Evolutionary conservation across 225 moss, liverwort and hornwort species (phyloP), one percentile per base, ranked within the genome.

Genomic region (Pseudoscleropodium purum): DNA sequence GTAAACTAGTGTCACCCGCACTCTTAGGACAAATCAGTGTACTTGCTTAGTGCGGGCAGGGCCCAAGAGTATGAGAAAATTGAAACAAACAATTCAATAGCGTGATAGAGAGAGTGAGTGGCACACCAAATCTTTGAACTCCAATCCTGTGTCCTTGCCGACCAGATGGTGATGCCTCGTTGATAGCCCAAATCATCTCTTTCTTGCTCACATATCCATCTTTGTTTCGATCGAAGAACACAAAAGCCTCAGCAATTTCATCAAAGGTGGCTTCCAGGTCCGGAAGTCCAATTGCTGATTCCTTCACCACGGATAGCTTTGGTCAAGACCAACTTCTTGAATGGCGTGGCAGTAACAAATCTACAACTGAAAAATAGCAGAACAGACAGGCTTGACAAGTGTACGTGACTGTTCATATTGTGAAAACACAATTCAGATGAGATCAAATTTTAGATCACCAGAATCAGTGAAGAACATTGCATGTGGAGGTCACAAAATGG

Each of bases 171-270:
- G 96, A 95, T 64, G 93, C 87, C 89, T 93, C 91, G 75, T 96
- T 96, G 88, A 98, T 93, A 52, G 96, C 93, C 87, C 94, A 89
- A 56, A 95, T 91, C 94, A 98, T 93, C 91, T 98, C 97, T 89
- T 94, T 94, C 91, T 98, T 98, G 93, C 96, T 96, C 60, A 98
- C 91, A 90, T 98, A 98, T 33, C 97, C 97, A 87, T 98, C 97
- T 87, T 94, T 93, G 90, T 98, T 95, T 52, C 92, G 91, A 86
- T 98, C 97, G 65, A 98, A 95, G 64, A 95, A 98, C 78, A 98
- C 93, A 85, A 98, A 98, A 27, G 96, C 96, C 69, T 98, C 95
- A 79, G 95, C 96, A 89, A 98, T 98, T 31, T 95, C 96, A 67
- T 98, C 97, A 67, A 98, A 98, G n/a, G 96, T 96, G 79, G 93